Evolutionary conservation across 345 rosid species (phyloP), one percentile per base, ranked within the genome.

Genomic region (Pistacia integerrima): DNA sequence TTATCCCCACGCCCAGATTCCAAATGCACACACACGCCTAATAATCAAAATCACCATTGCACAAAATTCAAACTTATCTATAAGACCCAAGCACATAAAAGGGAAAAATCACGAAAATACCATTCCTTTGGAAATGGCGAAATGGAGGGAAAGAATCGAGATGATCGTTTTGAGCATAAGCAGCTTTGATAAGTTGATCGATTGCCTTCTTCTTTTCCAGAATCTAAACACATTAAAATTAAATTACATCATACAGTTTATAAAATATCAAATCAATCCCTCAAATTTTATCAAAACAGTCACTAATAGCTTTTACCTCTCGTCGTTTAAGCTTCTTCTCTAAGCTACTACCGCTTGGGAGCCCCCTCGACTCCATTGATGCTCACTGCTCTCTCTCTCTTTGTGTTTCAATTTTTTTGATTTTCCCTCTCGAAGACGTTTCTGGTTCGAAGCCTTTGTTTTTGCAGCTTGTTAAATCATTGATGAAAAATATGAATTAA

Each of bases 1-100:
- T 83, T 87, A 80, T 89, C 85, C 41, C 99, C 99, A 72, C 82
- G 79, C 28, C 92, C 91, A 25, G 91, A 84, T 78, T 88, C 90
- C 87, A 95, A 74, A 58, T 56, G 79, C 44, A 87, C 86, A 60
- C 86, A 89, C 60, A 93, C 71, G 54, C 93, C 98, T 94, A 14
- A 13, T 3, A 54, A 54, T 16, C 57, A 54, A 54, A 54, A 13
- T 54, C 16, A 54, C 57, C 46, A 41, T 41, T 41, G 1, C 1
- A 7, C 46, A 41, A 41, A 41, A 41, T 41, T 41, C 46, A 41
- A 41, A 41, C 9, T 41, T 11, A 51, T 20, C 25, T 41, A 54
- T 2, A 59, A 54, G 8, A 22, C 36, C 28, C 38, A 35, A 66
- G 25, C 28, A 20, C 58, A 38, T 4, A 63, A 51, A 14, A 7